phyloP scores from a whole-genome alignment of 108 stramenopile genomes.

The Cyclotella baltica region DNA sequence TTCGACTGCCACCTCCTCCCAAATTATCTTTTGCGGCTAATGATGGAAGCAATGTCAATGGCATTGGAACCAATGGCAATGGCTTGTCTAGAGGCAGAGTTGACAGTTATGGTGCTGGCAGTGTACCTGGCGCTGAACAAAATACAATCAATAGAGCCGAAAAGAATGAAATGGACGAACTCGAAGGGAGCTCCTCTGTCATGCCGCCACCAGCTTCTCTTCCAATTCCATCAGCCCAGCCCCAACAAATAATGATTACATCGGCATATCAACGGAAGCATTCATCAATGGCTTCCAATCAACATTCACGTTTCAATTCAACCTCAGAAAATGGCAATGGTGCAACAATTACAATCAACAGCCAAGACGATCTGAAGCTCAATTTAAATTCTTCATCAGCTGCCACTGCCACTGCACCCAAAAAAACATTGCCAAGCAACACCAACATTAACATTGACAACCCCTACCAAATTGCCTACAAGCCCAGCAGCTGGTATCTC shows the following conservation, averaged over 20 bases:
- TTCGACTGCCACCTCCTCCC: constrained; percentile 48
- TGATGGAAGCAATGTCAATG: too few species aligned
- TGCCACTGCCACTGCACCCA: constrained; percentile 1
- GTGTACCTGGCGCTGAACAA: too few species aligned
- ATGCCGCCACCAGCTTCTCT: neutral
- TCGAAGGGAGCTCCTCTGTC: neutral
- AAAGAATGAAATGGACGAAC: neutral
- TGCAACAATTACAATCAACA: too few species aligned
- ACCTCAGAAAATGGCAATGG: too few species aligned
- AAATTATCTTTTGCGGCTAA: constrained; percentile 28
- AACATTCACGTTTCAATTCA: neutral
- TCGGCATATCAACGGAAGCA: constrained; percentile 23
- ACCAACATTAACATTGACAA: too few species aligned
- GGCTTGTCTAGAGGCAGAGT: too few species aligned
- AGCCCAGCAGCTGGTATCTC: constrained; percentile 43
- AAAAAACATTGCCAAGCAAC: constrained; percentile 1
- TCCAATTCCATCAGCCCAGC: constrained; percentile 29
- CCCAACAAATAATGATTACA: neutral
- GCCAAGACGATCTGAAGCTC: neutral
- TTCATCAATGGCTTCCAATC: too few species aligned
- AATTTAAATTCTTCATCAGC: neutral
- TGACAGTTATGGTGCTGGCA: too few species aligned
- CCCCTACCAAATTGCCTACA: constrained; percentile 31
- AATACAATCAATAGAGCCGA: too few species aligned
- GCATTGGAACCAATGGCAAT: too few species aligned